Evolutionary conservation across 2,329 filamentous ascomycete species (phyloP), one percentile per base, ranked within the genome.

Genomic region (Colletotrichum tofieldiae): DNA sequence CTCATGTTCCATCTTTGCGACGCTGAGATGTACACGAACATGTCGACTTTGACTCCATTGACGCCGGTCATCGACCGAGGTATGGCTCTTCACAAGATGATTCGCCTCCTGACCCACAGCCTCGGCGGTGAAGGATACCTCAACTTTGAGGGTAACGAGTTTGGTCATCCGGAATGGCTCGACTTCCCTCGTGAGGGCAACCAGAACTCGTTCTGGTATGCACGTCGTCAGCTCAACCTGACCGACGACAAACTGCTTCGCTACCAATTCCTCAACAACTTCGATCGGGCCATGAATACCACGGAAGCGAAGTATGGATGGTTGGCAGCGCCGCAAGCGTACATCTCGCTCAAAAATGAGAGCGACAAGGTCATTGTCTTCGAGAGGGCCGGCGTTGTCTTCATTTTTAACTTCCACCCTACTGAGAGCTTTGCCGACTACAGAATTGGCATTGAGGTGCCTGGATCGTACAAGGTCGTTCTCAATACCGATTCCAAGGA

Each of bases 141-240:
- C 65, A 99, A 98, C 85, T 99, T 99, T 77, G 95, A 98, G 84
- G 96, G 96, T 73, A 99, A 99, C 82, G 96, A 99, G 83, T 99
- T 99, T 79, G 96, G 96, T 0, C 96, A 99, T 80, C 96, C 96
- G 0, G 96, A 99, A 83, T 99, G 96, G 96, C 93, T 99, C 49
- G 96, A 99, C 82, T 99, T 99, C 83, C 96, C 96, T 5, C 93
- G 96, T 63, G 94, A 92, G 78, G 96, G 96, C 71, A 98, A 98
- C 84, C 85, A 92, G 79, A 97, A 98, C 84, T 96, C 93, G 56
- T 98, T 95, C 87, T 96, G 94, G 91, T 98, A 98, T 80, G 95
- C 95, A 3, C 91, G 96, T 29, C 93, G 96, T 71, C 96, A 98
- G 81, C 91, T 98, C 76, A 98, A 99, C 82, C 89, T 99, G 20